These are phyloP conservation scores for Anastatica hierochuntica DNA, from an alignment of 345 rosid species.

Conservation along the genomic window DNA sequence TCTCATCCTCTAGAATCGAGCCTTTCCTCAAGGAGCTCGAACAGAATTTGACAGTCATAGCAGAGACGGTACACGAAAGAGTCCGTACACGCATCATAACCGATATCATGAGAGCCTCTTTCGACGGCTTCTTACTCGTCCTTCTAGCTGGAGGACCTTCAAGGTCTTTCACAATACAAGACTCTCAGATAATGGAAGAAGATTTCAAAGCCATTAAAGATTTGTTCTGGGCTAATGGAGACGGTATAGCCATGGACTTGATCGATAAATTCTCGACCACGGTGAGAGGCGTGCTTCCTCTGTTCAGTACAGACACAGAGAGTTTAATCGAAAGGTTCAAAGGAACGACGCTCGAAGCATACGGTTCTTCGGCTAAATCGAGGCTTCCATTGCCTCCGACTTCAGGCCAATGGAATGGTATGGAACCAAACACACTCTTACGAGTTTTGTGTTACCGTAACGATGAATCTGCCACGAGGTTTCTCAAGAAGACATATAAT, in stretches of 20 bases:
- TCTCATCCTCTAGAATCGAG: conserved; percentile 61
- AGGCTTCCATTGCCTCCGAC: conserved; percentile 87
- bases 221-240: conserved; percentile 91
- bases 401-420: conserved; percentile 82
- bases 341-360: conserved; percentile 56
- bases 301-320: conserved; percentile 70
- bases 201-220: conserved; percentile 86
- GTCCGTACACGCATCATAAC: conserved; percentile 72
- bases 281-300: conserved; percentile 64
- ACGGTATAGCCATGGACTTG: conserved; percentile 73
- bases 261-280: conserved; percentile 63
- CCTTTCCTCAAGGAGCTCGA: conserved; percentile 73
- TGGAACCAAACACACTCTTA: conserved; percentile 78
- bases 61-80: conserved; percentile 68
- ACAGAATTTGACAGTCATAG: conserved; percentile 43
- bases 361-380: conserved; percentile 71
- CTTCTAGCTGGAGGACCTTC: conserved; percentile 94
- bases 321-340: conserved; percentile 74
- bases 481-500: conserved; percentile 82
- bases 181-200: conserved; percentile 69
- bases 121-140: conserved; percentile 83
- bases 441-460: conserved; percentile 82
- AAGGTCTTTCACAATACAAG: conserved; percentile 68
- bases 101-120: conserved; percentile 80
- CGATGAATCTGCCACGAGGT: conserved; percentile 70